Evolutionary conservation across 2,329 filamentous ascomycete genomes (phyloP), one percentile per base, ranked within the genome.

Genomic region (Fusarium brachygibbosum): DNA sequence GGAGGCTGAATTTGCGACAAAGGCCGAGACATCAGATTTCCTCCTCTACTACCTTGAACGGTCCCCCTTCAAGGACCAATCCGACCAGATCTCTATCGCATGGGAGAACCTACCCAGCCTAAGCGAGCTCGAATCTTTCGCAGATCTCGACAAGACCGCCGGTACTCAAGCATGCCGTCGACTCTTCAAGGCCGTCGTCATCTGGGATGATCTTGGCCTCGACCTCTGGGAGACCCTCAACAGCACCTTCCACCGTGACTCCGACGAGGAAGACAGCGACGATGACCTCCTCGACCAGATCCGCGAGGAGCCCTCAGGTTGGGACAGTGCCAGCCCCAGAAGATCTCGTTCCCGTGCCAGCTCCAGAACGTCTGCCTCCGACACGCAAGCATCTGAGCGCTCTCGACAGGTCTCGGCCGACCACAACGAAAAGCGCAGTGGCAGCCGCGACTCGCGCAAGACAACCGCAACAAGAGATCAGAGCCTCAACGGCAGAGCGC

Each of bases 171-270:
- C 76, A 38, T 80, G 79, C 63, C 74, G 79, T 34, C 74, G 76
- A 16, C 71, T 80, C 6, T 80, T 80, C 76, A 80, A 79, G 64
- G 79, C 79, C 28, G 76, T 76, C 13, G 78, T 80, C 38, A 76
- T 80, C 35, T 80, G 79, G 79, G 79, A 80, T 56, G 76, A 79
- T 38, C 72, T 80, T 31, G 79, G 79, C 35, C 77, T 74, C 52
- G 73, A 75, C 34, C 73, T 80, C 35, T 80, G 79, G 79, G 69
- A 75, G 68, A 73, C 61, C 7, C 73, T 75, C 28, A 74, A 63
- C 63, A 64, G 42, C 52, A 66, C 62, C n/a, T 44, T 66, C 32
- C 51, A 60, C 41, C 62, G 56, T 40, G 11, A 38, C 38, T 48
- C 46, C 21, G 53, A 68, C 5, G 34, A 54, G 8, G 58, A 68